Base-by-base conservation (phyloP, 768 basidiomycete species). In the Strobilomyces confusus region DNA sequence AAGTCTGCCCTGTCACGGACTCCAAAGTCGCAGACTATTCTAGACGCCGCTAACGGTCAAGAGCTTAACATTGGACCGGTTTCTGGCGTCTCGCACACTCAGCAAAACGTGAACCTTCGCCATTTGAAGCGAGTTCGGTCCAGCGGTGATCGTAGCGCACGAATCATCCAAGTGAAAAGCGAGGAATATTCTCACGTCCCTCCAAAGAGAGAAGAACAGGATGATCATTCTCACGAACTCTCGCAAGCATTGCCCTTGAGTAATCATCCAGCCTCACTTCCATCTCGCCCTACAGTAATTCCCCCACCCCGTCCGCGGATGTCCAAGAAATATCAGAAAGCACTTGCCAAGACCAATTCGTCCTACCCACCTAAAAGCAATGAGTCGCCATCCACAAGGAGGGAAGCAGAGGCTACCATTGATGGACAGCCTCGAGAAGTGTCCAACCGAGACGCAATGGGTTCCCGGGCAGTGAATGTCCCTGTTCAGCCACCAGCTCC, bases 71-170 rank as follows among this genome's bases (percentile, higher is more conserved):
- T 69, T 9, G 58, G 59, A 32, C 68, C 68, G 19, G n/a, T 41
- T 25, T 20, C 40, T 1, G 48, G 53, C 12, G 44, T 63, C 9
- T 70, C 68, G 4, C 65, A 67, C 4, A 49, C 65, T 26, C 63
- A 69, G 25, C 61, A 44, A 38, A 67, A 56, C 4, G 65, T 63
- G 1, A 69, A 69, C 49, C 66, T 69, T 33, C 69, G 68, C 37
- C 68, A 69, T 51, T 49, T 69, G 45, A 71, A 64, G 29, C 58
- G 54, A 19, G 55, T 55, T 41, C 68, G 65, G 17, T 45, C 58
- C 20, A 44, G 58, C 32, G 68, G 65, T 15, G 65, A 69, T 36
- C 63, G 69, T 34, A 71, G 65, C 43, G 68, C 55, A 20, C 64
- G 60, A 14, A 56, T 17, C 37, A 19, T 26, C 11, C 54, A n/a